Percentiles rank a stretch among this genome's conserved stretches.
These are phyloP conservation scores for Petunia hybrid DNA, from an alignment of 305 asterid species.

Conservation along the genomic window DNA sequence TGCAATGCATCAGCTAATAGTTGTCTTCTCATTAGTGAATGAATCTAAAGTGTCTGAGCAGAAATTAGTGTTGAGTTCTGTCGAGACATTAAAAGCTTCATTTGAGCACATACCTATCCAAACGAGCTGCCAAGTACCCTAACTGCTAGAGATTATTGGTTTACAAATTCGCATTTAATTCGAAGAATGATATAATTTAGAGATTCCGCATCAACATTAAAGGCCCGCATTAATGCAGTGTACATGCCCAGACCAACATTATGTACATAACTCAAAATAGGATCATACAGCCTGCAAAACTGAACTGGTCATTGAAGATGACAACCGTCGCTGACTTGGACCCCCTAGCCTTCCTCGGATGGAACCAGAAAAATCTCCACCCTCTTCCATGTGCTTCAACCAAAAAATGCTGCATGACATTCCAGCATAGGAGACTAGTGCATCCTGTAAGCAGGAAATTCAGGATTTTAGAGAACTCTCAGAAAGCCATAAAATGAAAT, in stretches of 20 bases:
- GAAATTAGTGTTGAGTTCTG: slow-evolving; percentile 3
- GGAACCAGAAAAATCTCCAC: slow-evolving; percentile 68
- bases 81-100: slow-evolving; percentile 20
- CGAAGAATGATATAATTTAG: slow-evolving; percentile 1
- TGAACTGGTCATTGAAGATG: slow-evolving; percentile 68
- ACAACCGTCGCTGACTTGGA: slow-evolving; percentile 85
- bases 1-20: background rate
- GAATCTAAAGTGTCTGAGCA: background rate
- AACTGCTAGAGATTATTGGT: slow-evolving; percentile 20
- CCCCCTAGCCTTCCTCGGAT: slow-evolving; percentile 91
- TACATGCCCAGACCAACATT: slow-evolving; percentile 8
- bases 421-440: slow-evolving; percentile 67
- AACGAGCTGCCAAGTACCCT: slow-evolving; percentile 13
- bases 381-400: slow-evolving; percentile 54
- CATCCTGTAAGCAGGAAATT: slow-evolving; percentile 54
- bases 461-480: slow-evolving; percentile 24
- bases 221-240: slow-evolving; percentile 26
- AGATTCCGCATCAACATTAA: slow-evolving; percentile 19
- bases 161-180: background rate
- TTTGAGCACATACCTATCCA: slow-evolving; percentile 1
- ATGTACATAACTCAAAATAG: slow-evolving; percentile 27
- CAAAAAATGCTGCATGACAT: slow-evolving; percentile 71
- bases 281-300: slow-evolving; percentile 84
- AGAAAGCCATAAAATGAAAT: background rate
- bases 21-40: slow-evolving; percentile 20